These are phyloP conservation scores for Aspergillus sp. DNA, from an alignment of 2,329 filamentous ascomycete species.

Conservation along the genomic window DNA sequence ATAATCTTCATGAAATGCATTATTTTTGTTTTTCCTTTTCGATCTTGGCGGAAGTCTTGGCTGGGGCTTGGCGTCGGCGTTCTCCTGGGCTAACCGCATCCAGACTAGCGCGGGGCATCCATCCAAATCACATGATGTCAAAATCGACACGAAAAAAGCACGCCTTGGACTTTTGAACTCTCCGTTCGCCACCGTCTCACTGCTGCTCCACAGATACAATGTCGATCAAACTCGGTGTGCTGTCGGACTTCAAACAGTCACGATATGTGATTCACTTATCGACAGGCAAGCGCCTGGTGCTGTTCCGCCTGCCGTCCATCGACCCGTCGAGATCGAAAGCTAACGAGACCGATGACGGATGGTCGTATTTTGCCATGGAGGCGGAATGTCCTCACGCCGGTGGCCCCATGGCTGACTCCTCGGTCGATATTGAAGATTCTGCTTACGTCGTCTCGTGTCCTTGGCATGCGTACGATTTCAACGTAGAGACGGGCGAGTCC, in stretches of 20 bases:
- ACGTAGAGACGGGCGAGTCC: slow-evolving; percentile 46
- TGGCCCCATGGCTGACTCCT: slow-evolving; percentile 43
- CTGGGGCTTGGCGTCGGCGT: too few species aligned
- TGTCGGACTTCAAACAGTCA: slow-evolving; percentile 33
- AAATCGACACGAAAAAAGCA: too few species aligned
- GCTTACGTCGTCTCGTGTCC: slow-evolving; percentile 45
- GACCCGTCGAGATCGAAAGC: slow-evolving; percentile 22
- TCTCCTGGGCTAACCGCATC: too few species aligned
- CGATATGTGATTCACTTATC: slow-evolving; percentile 42
- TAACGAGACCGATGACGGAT: slow-evolving; percentile 34
- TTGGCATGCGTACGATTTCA: slow-evolving; percentile 49
- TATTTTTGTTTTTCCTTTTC: too few species aligned
- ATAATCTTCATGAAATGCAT: too few species aligned
- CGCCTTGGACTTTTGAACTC: too few species aligned
- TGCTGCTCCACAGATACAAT: not conserved
- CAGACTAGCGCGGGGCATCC: too few species aligned
- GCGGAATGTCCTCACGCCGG: slow-evolving; percentile 45
- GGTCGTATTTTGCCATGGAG: slow-evolving; percentile 47
- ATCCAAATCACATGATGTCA: too few species aligned
- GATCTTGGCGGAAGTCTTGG: too few species aligned
- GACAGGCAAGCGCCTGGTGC: slow-evolving; percentile 41
- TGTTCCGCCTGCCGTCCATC: slow-evolving; percentile 43
- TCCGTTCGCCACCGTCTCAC: too few species aligned
- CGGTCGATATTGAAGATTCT: slow-evolving; percentile 46
- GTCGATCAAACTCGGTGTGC: slow-evolving; percentile 19